phyloP scores from a whole-genome alignment of 2,329 filamentous ascomycete species.

The Aspergillus costaricaensis region DNA sequence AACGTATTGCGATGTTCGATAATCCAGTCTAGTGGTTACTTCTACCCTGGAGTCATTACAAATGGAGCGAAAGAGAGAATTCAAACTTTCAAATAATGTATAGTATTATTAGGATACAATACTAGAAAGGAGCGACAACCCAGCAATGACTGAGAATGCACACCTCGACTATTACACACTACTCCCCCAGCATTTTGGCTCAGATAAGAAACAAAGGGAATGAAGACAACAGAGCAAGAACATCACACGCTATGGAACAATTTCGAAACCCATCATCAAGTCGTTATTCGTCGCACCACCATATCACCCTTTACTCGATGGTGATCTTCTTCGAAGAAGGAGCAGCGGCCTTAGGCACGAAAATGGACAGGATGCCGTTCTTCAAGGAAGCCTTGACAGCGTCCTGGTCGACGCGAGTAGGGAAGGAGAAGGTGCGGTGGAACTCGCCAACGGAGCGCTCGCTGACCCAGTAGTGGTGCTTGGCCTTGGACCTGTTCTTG shows the following conservation, averaged over 20 bases:
- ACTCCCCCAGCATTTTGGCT: background rate
- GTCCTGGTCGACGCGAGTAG: constrained; percentile 59
- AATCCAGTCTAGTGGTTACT: no score
- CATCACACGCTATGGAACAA: constrained; percentile 1
- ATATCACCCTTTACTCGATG: constrained; percentile 52
- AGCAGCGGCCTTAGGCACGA: constrained; percentile 58
- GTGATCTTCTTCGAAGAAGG: constrained; percentile 55
- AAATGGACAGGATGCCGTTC: constrained; percentile 60
- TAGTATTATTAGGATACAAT: background rate
- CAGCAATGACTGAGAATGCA: background rate
- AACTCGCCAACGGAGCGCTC: constrained; percentile 63
- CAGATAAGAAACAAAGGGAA: background rate
- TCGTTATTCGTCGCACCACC: background rate
- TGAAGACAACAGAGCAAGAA: background rate
- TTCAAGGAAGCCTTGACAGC: constrained; percentile 62
- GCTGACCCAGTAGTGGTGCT: constrained; percentile 59
- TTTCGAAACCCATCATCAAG: background rate
- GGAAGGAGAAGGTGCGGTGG: constrained; percentile 61
- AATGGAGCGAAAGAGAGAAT: background rate
- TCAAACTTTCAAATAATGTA: background rate
- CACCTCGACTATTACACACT: background rate
- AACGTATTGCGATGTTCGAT: no score
- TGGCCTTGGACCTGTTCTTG: constrained; percentile 19
- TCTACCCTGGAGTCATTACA: background rate
- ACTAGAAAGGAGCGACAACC: background rate